Conservation (phyloP, 805 yeast genomes). For the Clavispora fructus region DNA sequence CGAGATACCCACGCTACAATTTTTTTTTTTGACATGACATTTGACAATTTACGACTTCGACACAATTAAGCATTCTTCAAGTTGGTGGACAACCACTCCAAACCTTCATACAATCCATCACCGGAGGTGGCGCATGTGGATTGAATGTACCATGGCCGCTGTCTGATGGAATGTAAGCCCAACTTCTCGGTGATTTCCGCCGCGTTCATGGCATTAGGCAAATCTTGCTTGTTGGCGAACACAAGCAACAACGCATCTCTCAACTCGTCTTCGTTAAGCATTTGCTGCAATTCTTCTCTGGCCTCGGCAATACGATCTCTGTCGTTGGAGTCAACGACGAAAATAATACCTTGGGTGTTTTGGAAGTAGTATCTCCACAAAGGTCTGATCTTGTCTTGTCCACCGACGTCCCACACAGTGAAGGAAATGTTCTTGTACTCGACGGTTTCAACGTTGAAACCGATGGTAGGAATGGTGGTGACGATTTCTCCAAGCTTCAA, state of each 20-base stretch:
- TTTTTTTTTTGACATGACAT: neutral
- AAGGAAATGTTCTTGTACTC: conserved; percentile 5
- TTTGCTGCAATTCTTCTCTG: conserved; percentile 4
- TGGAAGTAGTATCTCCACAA: conserved; percentile 7
- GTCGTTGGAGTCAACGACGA: conserved; percentile 4
- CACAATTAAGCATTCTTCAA: conserved; percentile 43
- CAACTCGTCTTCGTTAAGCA: conserved; percentile 7
- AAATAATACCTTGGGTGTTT: conserved; percentile 5
- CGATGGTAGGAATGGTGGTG: conserved; percentile 5
- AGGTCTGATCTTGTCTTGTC: conserved; percentile 5
- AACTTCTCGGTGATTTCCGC: conserved; percentile 6
- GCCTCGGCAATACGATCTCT: conserved; percentile 6
- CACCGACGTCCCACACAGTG: conserved; percentile 7
- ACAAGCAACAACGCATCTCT: conserved; percentile 5
- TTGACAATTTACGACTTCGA: neutral
- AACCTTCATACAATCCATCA: conserved; percentile 64
- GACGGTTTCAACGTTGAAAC: conserved; percentile 5
- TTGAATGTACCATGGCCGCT: conserved; percentile 7
- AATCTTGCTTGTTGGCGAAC: conserved; percentile 7
- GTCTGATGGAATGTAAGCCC: conserved; percentile 5
- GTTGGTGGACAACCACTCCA: conserved; percentile 92
- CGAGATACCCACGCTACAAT: neutral
- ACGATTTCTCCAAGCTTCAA: conserved; percentile 6
- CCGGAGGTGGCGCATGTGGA: conserved; percentile 5
- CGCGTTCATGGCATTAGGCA: conserved; percentile 6